Base-by-base conservation (phyloP, 768 basidiomycete species). In the Lyophyllum shimeji region DNA sequence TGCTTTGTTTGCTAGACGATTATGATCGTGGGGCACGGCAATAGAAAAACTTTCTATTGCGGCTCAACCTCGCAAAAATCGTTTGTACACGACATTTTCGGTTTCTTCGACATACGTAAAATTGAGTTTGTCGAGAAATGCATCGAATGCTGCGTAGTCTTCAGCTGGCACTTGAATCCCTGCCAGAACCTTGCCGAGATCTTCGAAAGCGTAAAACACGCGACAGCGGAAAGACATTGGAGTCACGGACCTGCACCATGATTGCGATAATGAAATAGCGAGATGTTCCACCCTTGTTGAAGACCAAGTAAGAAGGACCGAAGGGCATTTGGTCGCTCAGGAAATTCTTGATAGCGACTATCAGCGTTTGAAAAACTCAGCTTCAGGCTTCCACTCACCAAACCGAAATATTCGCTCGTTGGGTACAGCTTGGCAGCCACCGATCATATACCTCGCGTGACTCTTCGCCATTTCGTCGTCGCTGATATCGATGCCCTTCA, bases 231-330 rank as follows among this genome's bases (percentile, higher is more conserved):
- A 27, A 29, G 1, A 43, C n/a, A 23, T 39, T 34, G 50, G n/a
- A 40, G 33, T 52, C 45, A 77, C 87, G 56, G 62, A 93, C 95
- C 95, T 67, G 90, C 93, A 27, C 97, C 97, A 57, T 98, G 96
- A 69, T 98, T 98, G 53, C 97, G 83, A 71, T 99, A 99, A 69
- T 99, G 97, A 76, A 98, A 99, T 60, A 99, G 69, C 1, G 94
- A 90, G 47, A 99, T 93, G 70, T 95, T 98, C 95, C 95, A 98
- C 23, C 86, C 87, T 18, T 82, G 75, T 29, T 88, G 88, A 44
- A 99, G 68, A 2, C 89, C 90, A 25, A 86, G 77, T 57, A 99
- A 77, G 77, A 98, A 99, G 61, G 90, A 92, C 42, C 91, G 85
- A 55, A 99, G 76, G 3, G 96, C 97, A 2, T 87, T 89, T 0